Base-by-base conservation (phyloP, 179 eudicot species). In the Beta lomatogona region DNA sequence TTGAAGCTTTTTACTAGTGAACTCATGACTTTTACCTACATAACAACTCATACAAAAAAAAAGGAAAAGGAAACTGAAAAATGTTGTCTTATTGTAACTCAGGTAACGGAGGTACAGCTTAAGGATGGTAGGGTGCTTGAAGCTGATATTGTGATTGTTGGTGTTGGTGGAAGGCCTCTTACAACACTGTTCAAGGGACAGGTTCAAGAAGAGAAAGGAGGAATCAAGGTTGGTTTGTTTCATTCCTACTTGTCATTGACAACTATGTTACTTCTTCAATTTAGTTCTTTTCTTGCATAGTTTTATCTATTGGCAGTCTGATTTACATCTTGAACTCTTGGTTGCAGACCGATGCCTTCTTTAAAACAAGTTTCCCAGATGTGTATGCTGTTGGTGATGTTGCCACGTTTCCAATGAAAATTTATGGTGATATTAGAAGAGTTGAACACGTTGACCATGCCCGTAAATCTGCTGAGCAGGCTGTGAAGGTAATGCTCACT, bases 381-480 rank as follows among this genome's bases (percentile, higher is more conserved):
- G 99, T 92, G 80, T 96, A 96, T 85, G 98, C 99, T 85, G 95
- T 94, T 76, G 99, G 99, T 75, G 99, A 96, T 85, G 98, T 93
- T 76, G 99, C 98, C 55, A 92, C 98, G 82, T 96, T 96, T 85
- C 99, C 99, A 9, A 58, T 96, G 97, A 96, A 96, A 88, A 25
- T 94, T 69, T 96, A 91, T 73, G 90, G 90, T 83, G 99, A 96
- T 63, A 50, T 89, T 28, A 88, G 99, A 88, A 93, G 99, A 85
- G 99, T 96, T 76, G 99, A 96, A 84, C 99, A 96, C 82, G 98
- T 96, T 79, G 98, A 96, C 78, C 99, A 96, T 73, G 79, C 99
- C 82, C 99, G 98, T 79, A 96, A 96, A 88, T 96, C 99, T 83
- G 98, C 99, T 70, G 99, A 94, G 85, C 99, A 96, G 84, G 98